Base-by-base conservation (phyloP, 169 alveolate genomes). In the Plasmodium gonderi region DNA sequence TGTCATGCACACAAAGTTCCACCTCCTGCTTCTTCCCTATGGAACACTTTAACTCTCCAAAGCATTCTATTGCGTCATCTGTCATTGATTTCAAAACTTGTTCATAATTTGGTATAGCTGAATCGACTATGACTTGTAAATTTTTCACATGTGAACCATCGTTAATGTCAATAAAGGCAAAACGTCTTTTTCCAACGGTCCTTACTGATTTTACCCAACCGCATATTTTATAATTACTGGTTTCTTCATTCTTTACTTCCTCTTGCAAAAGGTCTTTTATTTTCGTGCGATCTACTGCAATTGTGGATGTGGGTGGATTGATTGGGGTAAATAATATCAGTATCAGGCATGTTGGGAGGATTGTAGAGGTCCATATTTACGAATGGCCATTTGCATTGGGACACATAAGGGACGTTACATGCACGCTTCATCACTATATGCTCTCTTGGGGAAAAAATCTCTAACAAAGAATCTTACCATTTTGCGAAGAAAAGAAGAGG, bases 81-180 rank as follows among this genome's bases (percentile, higher is more conserved):
- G 94, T 95, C 23, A 97, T 95, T 64, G 94, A 79, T 49, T 95
- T 93, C 7, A 67, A 26, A 51, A 98, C 67, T 9, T 95, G 92
- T 2, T 79, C 92, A 38, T 93, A 97, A 42, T 95, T 91, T 4
- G 67, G 51, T 3, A 95, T 93, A 20, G 80, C 95, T 17, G 94
- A 85, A 69, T 96, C 94, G 77, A 97, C 95, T 0, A 97, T 96
- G 4, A 97, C 96, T 90, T 97, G 97, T 23, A 97, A 90, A 69
- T 95, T 95, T 80, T 95, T 96, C 17, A 94, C 80, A 51, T 97
- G 74, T 2, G 99, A 95, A 7, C 99, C 99, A 95, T 98, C 99
- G 64, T 96, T 96, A 23, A 97, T 74, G 77, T 97, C 98, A 23
- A 98, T 64, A 90, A 97, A 98, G 38, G 94, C 68, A 47, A 97